Conservation (phyloP, 805 yeast genomes). For the Candida pseudofarinosa region DNA sequence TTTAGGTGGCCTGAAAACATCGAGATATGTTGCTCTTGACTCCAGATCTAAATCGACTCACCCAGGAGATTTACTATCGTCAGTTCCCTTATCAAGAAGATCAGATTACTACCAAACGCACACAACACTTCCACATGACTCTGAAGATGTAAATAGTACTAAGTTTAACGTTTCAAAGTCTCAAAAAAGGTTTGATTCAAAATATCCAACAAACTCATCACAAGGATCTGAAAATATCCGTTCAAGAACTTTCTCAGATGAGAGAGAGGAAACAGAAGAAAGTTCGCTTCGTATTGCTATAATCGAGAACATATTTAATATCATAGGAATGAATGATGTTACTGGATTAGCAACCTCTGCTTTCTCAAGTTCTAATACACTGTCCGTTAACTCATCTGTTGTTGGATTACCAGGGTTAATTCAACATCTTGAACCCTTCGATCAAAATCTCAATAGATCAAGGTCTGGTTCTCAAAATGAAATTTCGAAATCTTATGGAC, state of each 20-base stretch:
- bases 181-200: neutral
- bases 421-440: constrained; percentile 6
- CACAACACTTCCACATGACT: constrained; percentile 6
- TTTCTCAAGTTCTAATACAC: constrained; percentile 10
- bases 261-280: constrained; percentile 67
- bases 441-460: neutral
- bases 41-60: constrained; percentile 54
- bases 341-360: constrained; percentile 14
- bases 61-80: constrained; percentile 83
- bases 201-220: neutral
- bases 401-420: constrained; percentile 23
- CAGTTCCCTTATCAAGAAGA: constrained; percentile 63
- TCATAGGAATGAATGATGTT: constrained; percentile 57
- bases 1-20: constrained; percentile 14
- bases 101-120: constrained; percentile 23
- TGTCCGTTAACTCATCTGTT: constrained; percentile 25
- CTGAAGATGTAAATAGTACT: constrained; percentile 4
- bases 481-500: neutral
- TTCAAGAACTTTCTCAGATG: constrained; percentile 46
- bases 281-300: constrained; percentile 58
- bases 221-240: constrained; percentile 13
- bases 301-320: constrained; percentile 64
- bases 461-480: neutral
- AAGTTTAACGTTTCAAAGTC: neutral
- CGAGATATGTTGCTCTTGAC: constrained; percentile 43